These are phyloP conservation scores for Fusarium albidum DNA, from an alignment of 2,329 filamentous ascomycete genomes.

Conservation along the genomic window DNA sequence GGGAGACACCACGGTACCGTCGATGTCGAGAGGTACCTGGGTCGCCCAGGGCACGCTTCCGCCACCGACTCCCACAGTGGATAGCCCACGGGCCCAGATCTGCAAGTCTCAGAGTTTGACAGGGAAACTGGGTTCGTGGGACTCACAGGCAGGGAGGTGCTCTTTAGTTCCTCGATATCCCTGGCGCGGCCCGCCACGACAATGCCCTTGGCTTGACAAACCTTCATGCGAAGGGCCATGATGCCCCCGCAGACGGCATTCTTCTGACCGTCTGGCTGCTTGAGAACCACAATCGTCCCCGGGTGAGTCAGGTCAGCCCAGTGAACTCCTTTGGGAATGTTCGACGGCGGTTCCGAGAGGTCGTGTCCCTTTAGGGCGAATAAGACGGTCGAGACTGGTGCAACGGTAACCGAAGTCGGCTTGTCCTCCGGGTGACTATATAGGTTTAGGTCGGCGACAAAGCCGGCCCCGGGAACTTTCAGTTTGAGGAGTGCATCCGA, in stretches of 20 bases:
- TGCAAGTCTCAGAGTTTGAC: slow-evolving; percentile 38
- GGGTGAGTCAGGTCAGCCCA: slow-evolving; percentile 72
- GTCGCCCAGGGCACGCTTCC: slow-evolving; percentile 65
- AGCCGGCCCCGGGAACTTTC: slow-evolving; percentile 71
- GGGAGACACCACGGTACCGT: slow-evolving; percentile 52
- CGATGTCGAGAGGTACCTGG: slow-evolving; percentile 54
- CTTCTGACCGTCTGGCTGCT: slow-evolving; percentile 69
- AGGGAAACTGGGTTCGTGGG: slow-evolving; percentile 8
- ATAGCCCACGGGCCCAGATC: slow-evolving; percentile 65
- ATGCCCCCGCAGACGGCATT: slow-evolving; percentile 82
- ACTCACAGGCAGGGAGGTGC: slow-evolving; percentile 64
- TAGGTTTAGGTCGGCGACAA: slow-evolving; percentile 64
- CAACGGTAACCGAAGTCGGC: slow-evolving; percentile 49
- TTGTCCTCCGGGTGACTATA: slow-evolving; percentile 41
- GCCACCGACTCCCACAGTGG: slow-evolving; percentile 65
- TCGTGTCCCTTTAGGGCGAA: slow-evolving; percentile 66
- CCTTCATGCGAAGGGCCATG: slow-evolving; percentile 74
- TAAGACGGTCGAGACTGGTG: slow-evolving; percentile 67
- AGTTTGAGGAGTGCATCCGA: slow-evolving; percentile 79
- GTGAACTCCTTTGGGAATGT: slow-evolving; percentile 67
- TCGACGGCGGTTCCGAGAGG: slow-evolving; percentile 46
- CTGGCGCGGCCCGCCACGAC: slow-evolving; percentile 74
- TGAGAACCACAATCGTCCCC: slow-evolving; percentile 70
- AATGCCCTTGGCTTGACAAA: slow-evolving; percentile 65
- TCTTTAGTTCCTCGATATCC: slow-evolving; percentile 68